Conservation (phyloP, 805 yeast genomes). For the Starmera dryadoides region DNA sequence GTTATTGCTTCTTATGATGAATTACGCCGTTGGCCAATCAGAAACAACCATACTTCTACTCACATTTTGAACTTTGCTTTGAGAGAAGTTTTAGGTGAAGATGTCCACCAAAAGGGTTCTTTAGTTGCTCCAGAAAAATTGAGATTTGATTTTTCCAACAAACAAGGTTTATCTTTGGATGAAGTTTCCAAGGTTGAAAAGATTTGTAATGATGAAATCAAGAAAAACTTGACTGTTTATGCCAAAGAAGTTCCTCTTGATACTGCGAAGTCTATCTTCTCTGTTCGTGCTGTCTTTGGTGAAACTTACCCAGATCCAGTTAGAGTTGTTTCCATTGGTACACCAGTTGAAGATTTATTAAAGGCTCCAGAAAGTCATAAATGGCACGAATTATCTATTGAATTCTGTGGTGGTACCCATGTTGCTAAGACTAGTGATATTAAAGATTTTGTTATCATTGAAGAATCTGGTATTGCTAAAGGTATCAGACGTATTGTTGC, state of each 20-base stretch:
- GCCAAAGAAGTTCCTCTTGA: slow-evolving; percentile 76
- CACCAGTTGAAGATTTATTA: slow-evolving; percentile 75
- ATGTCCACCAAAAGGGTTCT: slow-evolving; percentile 94
- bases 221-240: slow-evolving; percentile 63
- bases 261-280: slow-evolving; percentile 65
- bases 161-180: slow-evolving; percentile 65
- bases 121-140: slow-evolving; percentile 91
- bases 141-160: slow-evolving; percentile 94
- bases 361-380: slow-evolving; percentile 60
- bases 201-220: slow-evolving; percentile 65
- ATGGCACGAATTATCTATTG: slow-evolving; percentile 79
- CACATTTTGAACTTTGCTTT: slow-evolving; percentile 88
- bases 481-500: slow-evolving; percentile 98
- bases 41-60: slow-evolving; percentile 98
- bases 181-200: slow-evolving; percentile 75
- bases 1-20: slow-evolving; percentile 88
- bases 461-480: slow-evolving; percentile 97
- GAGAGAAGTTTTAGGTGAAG: slow-evolving; percentile 78
- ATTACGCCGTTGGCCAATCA: slow-evolving; percentile 90
- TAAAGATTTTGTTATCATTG: slow-evolving; percentile 81
- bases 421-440: slow-evolving; percentile 89
- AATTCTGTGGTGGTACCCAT: slow-evolving; percentile 99
- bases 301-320: slow-evolving; percentile 99
- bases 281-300: slow-evolving; percentile 97
- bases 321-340: slow-evolving; percentile 94